Percentiles rank a stretch among this genome's conserved stretches.
These are phyloP conservation scores for Iberis pinnata DNA, from an alignment of 345 rosid species.

Conservation along the genomic window DNA sequence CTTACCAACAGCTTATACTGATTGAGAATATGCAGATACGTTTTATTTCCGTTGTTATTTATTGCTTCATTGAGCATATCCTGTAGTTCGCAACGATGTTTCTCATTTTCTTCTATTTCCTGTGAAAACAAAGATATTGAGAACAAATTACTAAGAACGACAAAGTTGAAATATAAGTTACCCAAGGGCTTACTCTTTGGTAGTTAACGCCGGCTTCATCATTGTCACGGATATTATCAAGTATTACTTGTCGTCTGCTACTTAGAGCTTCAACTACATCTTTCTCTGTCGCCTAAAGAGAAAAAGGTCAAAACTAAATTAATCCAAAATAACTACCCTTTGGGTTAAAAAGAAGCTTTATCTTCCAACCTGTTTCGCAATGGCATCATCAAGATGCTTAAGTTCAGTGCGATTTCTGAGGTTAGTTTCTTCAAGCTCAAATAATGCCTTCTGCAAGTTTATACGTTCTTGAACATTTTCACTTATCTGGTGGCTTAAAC, in stretches of 20 bases:
- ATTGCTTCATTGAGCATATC: constrained; percentile 84
- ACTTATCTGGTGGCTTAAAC: constrained; percentile 81
- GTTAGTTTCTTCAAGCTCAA: constrained; percentile 90
- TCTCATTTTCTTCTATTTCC: constrained; percentile 89
- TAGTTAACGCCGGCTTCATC: constrained; percentile 85
- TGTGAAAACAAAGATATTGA: constrained; percentile 26
- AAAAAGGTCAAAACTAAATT: constrained; percentile 12
- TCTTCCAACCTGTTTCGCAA: constrained; percentile 64
- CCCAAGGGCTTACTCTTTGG: constrained; percentile 51
- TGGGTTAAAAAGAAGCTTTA: background rate
- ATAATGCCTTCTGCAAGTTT: constrained; percentile 82
- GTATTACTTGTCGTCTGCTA: constrained; percentile 80
- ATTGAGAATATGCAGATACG: constrained; percentile 76
- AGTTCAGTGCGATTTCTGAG: constrained; percentile 67
- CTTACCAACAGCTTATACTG: constrained; percentile 94
- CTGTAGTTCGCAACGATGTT: constrained; percentile 67
- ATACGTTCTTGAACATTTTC: constrained; percentile 95
- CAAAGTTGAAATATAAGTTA: background rate
- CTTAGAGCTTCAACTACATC: constrained; percentile 56
- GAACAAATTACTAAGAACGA: constrained; percentile 8
- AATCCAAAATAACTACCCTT: constrained; percentile 2
- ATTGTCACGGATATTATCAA: constrained; percentile 92
- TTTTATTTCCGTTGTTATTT: constrained; percentile 65
- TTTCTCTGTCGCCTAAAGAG: constrained; percentile 50
- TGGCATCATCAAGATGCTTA: constrained; percentile 76